Evolutionary conservation across 1,284 basidiomycete genomes (phyloP), one percentile per base, ranked within the genome.

Genomic region (Ustilago trichophora): DNA sequence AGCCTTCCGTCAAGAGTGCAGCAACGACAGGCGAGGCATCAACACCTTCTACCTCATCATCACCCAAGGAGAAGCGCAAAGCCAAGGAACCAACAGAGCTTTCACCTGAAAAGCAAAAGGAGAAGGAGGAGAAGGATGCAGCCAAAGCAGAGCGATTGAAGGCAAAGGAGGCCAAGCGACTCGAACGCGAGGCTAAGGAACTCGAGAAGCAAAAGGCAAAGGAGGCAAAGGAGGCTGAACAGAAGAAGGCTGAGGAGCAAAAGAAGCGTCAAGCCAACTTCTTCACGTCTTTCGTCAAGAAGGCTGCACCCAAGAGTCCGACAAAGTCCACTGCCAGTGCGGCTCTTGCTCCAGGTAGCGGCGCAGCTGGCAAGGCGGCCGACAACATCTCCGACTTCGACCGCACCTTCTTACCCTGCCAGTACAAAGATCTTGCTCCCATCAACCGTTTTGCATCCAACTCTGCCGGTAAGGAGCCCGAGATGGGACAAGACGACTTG

Each of bases 201-300:
- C 75, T 48, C 76, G 83, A 52, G 83, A 86, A 50, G 48, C 53
- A 67, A 33, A 72, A 67, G 27, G 55, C 63, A 5, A 73, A 75
- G 37, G 75, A 75, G 45, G 72, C 56, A 19, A 79, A 70, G 40
- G 73, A 68, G 67, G 74, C 66, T 0, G 72, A 76, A 44, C 49
- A 44, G 11, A 65, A 88, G 66, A 89, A 87, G 60, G 81, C 80
- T 33, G 85, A 86, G 4, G 57, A 72, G 47, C 43, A 38, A 12
- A 69, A 69, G 42, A 58, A 71, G 48, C 65, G 67, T 29, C 58
- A 70, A 11, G 73, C 63, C 35, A 75, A 55, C 36, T 66, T 79
- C 31, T 67, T 80, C 43, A 75, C 68, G 7, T 66, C 69, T 6
- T 79, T 80, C 43, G 60, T 80, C 37, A 69, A 75, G 52, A 73